Percentiles rank a stretch among this genome's conserved stretches.
Evolutionary conservation across 257 asterid species (phyloP).

Genomic region (Petunia axillaris): DNA sequence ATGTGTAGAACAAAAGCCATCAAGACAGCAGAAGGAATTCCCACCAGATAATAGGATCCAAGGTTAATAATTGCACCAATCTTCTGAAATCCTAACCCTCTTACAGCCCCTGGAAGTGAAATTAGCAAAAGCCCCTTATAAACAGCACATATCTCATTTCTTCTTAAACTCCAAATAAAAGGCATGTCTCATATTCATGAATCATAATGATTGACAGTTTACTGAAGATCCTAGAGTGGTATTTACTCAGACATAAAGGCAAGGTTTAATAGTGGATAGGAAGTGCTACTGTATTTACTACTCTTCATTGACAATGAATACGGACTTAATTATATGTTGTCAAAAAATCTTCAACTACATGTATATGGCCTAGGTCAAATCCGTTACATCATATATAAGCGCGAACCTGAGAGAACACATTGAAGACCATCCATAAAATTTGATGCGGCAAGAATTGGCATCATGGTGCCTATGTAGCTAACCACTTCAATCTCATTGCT

Average conservation of each 20-base stretch:
- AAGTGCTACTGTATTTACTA: background rate
- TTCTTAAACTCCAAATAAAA: background rate
- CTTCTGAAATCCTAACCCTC: constrained; percentile 87
- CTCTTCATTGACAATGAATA: no score
- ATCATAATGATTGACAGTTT: background rate
- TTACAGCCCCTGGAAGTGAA: constrained; percentile 53
- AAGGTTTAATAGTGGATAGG: background rate
- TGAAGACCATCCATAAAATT: constrained; percentile 79
- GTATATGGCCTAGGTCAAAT: background rate
- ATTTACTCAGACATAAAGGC: background rate
- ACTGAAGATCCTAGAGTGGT: background rate
- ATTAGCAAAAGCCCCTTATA: background rate
- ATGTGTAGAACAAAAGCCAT: constrained; percentile 64
- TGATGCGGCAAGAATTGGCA: constrained; percentile 80
- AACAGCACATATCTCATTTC: background rate
- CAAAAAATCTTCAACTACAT: background rate
- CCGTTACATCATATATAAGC: background rate
- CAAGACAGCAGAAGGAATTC: constrained; percentile 66
- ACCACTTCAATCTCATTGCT: constrained; percentile 68
- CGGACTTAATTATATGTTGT: no score
- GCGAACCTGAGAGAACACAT: constrained; percentile 76
- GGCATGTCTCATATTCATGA: background rate
- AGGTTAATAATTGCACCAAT: constrained; percentile 84
- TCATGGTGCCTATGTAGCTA: constrained; percentile 61
- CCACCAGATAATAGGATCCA: constrained; percentile 84